Evolutionary conservation across 2,329 filamentous ascomycete genomes (phyloP).

Genomic region (Aspergillus udagawae): DNA sequence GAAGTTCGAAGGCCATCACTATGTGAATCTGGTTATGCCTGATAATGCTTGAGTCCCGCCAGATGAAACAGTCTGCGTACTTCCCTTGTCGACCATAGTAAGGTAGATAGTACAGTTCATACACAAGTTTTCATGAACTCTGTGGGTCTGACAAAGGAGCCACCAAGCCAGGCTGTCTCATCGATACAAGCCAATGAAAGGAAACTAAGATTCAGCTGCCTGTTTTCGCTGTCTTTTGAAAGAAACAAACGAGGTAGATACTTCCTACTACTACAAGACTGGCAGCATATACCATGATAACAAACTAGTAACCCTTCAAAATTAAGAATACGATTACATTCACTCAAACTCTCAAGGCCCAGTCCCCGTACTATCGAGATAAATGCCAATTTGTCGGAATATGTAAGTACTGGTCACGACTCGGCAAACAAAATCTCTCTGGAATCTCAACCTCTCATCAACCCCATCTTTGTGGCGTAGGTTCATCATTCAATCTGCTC

Average conservation of each 20-base stretch:
- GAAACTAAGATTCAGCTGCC: neutral
- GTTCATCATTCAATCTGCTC: no score
- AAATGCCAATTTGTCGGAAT: neutral
- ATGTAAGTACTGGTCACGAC: neutral
- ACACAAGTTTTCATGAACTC: neutral
- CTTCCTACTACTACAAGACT: neutral
- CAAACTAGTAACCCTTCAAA: neutral
- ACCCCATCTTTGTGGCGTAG: no score
- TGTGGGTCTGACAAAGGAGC: neutral
- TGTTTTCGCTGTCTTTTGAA: neutral
- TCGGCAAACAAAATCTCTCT: neutral
- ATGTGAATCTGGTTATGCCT: neutral
- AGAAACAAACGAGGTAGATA: neutral
- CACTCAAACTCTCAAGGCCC: neutral
- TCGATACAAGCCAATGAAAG: neutral
- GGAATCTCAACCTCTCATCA: no score
- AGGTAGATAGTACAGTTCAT: no score
- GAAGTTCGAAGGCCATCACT: neutral
- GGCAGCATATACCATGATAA: neutral
- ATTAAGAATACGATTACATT: neutral
- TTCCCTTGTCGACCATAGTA: neutral
- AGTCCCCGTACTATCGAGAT: neutral
- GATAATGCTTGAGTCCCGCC: neutral
- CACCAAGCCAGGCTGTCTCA: neutral
- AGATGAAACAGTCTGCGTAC: neutral